phyloP scores from a whole-genome alignment of 495 filamentous ascomycete genomes.

The Extremus antarcticus region DNA sequence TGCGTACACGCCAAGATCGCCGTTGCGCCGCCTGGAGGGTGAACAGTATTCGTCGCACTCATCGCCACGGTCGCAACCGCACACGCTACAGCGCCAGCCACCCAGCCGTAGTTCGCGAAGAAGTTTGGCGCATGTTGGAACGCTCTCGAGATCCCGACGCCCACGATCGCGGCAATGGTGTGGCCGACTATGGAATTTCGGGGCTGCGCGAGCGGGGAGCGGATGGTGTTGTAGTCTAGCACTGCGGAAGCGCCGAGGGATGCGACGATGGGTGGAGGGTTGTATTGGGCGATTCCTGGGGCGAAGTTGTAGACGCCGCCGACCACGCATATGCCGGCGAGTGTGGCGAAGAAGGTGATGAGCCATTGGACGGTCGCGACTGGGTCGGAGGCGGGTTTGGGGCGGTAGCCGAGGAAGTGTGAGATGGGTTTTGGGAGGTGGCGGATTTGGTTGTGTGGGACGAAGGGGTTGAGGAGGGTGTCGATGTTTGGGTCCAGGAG shows the following conservation, averaged over 20 bases:
- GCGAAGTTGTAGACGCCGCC: conserved; percentile 22
- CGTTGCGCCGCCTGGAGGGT: conserved; percentile 83
- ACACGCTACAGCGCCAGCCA: conserved; percentile 61
- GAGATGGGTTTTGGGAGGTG: conserved; percentile 21
- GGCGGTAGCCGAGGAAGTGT: conserved; percentile 26
- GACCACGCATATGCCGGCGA: conserved; percentile 23
- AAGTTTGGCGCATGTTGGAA: conserved; percentile 43
- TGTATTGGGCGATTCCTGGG: conserved; percentile 7
- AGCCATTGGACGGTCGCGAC: conserved; percentile 19
- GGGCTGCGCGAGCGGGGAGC: conserved; percentile 77
- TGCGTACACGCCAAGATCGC: conserved; percentile 66
- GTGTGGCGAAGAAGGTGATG: conserved; percentile 23
- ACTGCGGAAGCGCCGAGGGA: conserved; percentile 27
- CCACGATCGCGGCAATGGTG: conserved; percentile 53
- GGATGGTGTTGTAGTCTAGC: conserved; percentile 37
- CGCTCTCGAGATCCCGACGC: conserved; percentile 59
- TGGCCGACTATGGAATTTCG: conserved; percentile 68
- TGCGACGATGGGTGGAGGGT: conserved; percentile 24
- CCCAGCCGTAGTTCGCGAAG: conserved; percentile 48
- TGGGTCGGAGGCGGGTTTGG: conserved; percentile 20
- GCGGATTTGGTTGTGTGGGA: conserved; percentile 23
- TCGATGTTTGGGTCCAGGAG: conserved; percentile 27
- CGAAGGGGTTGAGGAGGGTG: conserved; percentile 21
- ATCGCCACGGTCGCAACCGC: conserved; percentile 59
- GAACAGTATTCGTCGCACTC: conserved; percentile 65